Conservation (phyloP, 495 filamentous ascomycete species). For the Podospora fimiseda region DNA sequence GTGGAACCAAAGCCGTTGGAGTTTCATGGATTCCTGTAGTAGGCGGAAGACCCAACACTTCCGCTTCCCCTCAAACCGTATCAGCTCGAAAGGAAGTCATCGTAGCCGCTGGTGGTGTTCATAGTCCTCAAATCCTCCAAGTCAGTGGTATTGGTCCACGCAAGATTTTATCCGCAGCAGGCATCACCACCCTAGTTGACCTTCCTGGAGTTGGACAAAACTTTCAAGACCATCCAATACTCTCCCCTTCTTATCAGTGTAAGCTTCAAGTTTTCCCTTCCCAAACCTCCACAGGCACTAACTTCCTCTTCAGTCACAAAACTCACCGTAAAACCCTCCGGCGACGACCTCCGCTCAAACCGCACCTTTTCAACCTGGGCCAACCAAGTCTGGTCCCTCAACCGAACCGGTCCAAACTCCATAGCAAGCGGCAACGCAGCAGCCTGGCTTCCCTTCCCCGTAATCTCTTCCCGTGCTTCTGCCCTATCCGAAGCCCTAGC, state of each 20-base stretch:
- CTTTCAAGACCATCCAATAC: slow-evolving; percentile 50
- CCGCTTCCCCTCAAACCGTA: slow-evolving; percentile 19
- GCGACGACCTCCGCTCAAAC: slow-evolving; percentile 32
- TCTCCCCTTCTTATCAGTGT: slow-evolving; percentile 27
- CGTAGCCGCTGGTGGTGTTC: slow-evolving; percentile 51
- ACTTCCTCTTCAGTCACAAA: slow-evolving; percentile 21
- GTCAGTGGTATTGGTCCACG: slow-evolving; percentile 48
- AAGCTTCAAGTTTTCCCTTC: slow-evolving; percentile 6
- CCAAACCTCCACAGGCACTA: neutral
- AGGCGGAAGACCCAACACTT: neutral
- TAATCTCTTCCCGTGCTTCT: slow-evolving; percentile 33
- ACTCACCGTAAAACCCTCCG: slow-evolving; percentile 27
- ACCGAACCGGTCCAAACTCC: slow-evolving; percentile 39
- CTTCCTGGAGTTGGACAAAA: slow-evolving; percentile 52
- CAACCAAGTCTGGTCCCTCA: slow-evolving; percentile 26
- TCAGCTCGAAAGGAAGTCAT: slow-evolving; percentile 51
- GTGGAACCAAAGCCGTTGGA: slow-evolving; percentile 32
- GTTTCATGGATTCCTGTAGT: slow-evolving; percentile 21
- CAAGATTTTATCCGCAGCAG: slow-evolving; percentile 33
- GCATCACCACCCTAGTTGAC: slow-evolving; percentile 41
- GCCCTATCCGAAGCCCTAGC: slow-evolving; percentile 28
- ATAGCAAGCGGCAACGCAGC: slow-evolving; percentile 39
- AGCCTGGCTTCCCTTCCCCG: slow-evolving; percentile 41
- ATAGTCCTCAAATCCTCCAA: slow-evolving; percentile 53
- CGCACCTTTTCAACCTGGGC: slow-evolving; percentile 34